phyloP scores from a whole-genome alignment of 1,284 basidiomycete genomes.

The Fomitopsis betulina region DNA sequence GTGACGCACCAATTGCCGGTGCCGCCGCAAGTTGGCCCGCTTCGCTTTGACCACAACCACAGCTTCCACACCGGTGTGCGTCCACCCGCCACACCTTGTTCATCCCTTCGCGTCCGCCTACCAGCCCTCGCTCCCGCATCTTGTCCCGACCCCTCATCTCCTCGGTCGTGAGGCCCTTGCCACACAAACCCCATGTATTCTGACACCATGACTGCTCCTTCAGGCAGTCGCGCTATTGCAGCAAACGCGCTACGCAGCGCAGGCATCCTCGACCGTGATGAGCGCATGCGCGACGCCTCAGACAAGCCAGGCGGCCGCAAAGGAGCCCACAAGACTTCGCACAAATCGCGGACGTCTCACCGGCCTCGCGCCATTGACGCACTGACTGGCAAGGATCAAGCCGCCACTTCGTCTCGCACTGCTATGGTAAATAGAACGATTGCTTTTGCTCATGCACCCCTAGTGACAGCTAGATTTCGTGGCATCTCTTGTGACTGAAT shows the following conservation, averaged over 20 bases:
- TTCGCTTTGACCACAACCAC: slow-evolving; percentile 9
- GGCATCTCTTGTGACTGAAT: slow-evolving; percentile 12
- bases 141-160: background rate
- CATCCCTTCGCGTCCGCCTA: background rate
- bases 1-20: slow-evolving; percentile 9
- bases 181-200: background rate
- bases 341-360: slow-evolving; percentile 57
- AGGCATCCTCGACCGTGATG: slow-evolving; percentile 69
- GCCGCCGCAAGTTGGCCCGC: slow-evolving; percentile 8
- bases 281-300: slow-evolving; percentile 62
- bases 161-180: background rate
- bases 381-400: slow-evolving; percentile 44
- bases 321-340: slow-evolving; percentile 40
- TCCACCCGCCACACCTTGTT: slow-evolving; percentile 7
- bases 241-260: slow-evolving; percentile 57
- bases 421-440: slow-evolving; percentile 62
- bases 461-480: slow-evolving; percentile 23
- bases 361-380: slow-evolving; percentile 54
- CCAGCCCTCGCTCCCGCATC: background rate
- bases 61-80: background rate
- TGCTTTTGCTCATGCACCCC: slow-evolving; percentile 24
- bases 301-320: slow-evolving; percentile 70
- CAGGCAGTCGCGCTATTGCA: slow-evolving; percentile 52
- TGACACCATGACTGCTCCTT: slow-evolving; percentile 36
- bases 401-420: slow-evolving; percentile 34